These are phyloP conservation scores for Phialophora chinensis DNA, from an alignment of 2,329 filamentous ascomycete species.

Conservation along the genomic window DNA sequence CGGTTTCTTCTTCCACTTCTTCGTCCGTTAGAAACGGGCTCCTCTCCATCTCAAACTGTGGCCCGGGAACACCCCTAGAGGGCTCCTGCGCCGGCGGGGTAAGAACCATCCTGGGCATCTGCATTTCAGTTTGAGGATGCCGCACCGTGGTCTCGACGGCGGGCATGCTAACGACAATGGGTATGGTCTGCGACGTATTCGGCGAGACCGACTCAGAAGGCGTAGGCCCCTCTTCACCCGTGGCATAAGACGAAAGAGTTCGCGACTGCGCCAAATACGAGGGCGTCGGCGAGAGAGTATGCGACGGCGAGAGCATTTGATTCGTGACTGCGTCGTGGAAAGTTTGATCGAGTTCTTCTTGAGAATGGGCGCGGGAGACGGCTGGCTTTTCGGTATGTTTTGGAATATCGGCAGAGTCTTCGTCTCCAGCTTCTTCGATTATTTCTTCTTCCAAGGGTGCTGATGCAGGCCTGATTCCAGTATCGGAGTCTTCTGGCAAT, in stretches of 20 bases:
- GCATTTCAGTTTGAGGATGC: background rate
- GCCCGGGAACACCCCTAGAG: slow-evolving; percentile 34
- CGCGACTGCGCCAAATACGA: slow-evolving; percentile 7
- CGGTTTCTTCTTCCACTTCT: slow-evolving; percentile 28
- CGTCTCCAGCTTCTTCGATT: slow-evolving; percentile 10
- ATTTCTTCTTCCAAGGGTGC: background rate
- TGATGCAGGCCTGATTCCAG: background rate
- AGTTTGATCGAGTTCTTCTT: slow-evolving; percentile 26
- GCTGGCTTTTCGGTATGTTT: background rate
- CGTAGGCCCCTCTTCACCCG: slow-evolving; percentile 7
- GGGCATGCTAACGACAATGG: background rate
- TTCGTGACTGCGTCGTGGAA: slow-evolving; percentile 30
- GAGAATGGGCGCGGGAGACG: slow-evolving; percentile 18
- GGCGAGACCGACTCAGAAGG: slow-evolving; percentile 9
- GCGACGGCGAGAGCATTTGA: slow-evolving; percentile 14
- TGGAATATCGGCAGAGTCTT: background rate
- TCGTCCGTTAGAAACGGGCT: slow-evolving; percentile 40
- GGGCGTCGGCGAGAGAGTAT: slow-evolving; percentile 10
- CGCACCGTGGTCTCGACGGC: background rate
- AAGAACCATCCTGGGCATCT: slow-evolving; percentile 29
- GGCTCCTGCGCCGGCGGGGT: slow-evolving; percentile 38
- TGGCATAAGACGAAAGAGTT: slow-evolving; percentile 11
- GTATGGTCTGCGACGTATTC: background rate
- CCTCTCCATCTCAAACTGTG: slow-evolving; percentile 35
- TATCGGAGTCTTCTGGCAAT: background rate